These are phyloP conservation scores for Paramecium biaurelia DNA, from an alignment of 73 alveolate species.

Conservation along the genomic window DNA sequence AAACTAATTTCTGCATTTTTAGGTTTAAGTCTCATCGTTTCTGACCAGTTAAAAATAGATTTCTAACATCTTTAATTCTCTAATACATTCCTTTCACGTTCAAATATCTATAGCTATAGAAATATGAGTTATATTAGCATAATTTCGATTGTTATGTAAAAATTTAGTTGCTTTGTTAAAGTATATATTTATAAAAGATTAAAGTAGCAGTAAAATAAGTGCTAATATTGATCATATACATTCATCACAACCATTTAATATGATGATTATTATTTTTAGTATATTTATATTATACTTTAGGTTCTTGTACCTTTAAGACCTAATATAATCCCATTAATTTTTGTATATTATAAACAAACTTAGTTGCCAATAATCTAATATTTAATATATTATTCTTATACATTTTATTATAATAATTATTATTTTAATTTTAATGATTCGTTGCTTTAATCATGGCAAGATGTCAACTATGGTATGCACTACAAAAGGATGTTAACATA, in stretches of 20 bases:
- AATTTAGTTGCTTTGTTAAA: not conserved
- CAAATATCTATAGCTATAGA: not conserved
- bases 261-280: not conserved
- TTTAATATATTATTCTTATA: not conserved
- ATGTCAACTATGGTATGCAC: constrained; percentile 30
- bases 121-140: not conserved
- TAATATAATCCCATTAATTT: not conserved
- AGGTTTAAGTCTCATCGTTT: not conserved
- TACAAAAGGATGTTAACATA: not conserved
- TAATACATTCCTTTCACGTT: too few relatives aligned
- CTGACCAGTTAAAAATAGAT: not conserved
- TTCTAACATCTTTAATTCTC: not conserved
- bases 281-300: not conserved
- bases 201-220: not conserved
- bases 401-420: not conserved
- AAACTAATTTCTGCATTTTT: not conserved
- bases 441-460: constrained; percentile 40
- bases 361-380: not conserved
- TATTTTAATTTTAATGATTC: constrained; percentile 13
- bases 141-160: not conserved
- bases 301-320: not conserved
- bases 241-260: not conserved
- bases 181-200: not conserved
- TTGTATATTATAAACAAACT: not conserved
- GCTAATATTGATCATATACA: not conserved